Evolutionary conservation across 805 yeast species (phyloP).

Genomic region (Wickerhamomyces pijperi): DNA sequence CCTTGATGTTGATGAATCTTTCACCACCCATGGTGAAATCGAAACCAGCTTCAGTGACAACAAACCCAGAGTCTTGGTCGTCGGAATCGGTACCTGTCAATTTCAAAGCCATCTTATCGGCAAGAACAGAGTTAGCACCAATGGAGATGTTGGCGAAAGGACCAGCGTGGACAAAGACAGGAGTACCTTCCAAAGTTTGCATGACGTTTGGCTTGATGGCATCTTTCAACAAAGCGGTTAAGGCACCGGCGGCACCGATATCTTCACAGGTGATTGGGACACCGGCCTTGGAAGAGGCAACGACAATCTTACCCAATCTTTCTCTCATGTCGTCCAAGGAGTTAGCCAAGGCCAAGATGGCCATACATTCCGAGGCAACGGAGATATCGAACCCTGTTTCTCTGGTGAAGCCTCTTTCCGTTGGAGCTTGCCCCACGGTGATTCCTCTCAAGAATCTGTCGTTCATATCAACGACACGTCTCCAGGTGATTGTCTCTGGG

Average conservation of each 20-base stretch:
- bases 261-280: slow-evolving; percentile 77
- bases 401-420: slow-evolving; percentile 66
- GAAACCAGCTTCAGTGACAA: slow-evolving; percentile 81
- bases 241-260: slow-evolving; percentile 78
- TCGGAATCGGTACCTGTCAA: slow-evolving; percentile 56
- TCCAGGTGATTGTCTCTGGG: slow-evolving; percentile 72
- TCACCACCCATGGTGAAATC: slow-evolving; percentile 92
- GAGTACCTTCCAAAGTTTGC: slow-evolving; percentile 86
- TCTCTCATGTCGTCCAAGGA: slow-evolving; percentile 63
- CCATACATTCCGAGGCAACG: slow-evolving; percentile 82
- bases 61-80: slow-evolving; percentile 53
- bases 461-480: slow-evolving; percentile 77
- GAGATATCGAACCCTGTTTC: slow-evolving; percentile 75
- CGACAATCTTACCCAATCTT: slow-evolving; percentile 66
- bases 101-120: slow-evolving; percentile 74
- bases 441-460: slow-evolving; percentile 72
- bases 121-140: slow-evolving; percentile 77
- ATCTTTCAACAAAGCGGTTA: slow-evolving; percentile 71
- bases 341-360: slow-evolving; percentile 64
- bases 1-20: slow-evolving; percentile 72
- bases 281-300: slow-evolving; percentile 58
- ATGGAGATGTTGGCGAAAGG: slow-evolving; percentile 83
- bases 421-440: slow-evolving; percentile 73
- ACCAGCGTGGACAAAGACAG: slow-evolving; percentile 81
- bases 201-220: slow-evolving; percentile 77